These are phyloP conservation scores for Aspergillus alliaceus DNA, from an alignment of 2,329 filamentous ascomycete species.

Conservation along the genomic window DNA sequence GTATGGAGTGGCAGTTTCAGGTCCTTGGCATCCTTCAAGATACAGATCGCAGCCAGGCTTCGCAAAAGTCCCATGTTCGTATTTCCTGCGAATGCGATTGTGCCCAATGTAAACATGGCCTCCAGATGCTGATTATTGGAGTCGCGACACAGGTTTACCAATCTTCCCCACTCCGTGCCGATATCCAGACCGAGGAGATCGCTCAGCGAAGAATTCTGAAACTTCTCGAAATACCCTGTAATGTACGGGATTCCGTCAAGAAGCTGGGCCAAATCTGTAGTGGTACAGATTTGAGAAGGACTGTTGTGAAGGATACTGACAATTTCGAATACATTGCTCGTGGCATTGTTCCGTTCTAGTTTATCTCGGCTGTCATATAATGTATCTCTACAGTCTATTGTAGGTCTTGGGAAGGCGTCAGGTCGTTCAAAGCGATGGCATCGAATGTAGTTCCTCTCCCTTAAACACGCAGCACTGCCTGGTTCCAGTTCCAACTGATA, in stretches of 20 bases:
- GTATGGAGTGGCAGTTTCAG: not conserved
- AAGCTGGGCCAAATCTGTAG: not conserved
- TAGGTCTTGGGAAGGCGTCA: not conserved
- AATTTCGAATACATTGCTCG: not conserved
- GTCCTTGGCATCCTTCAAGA: not conserved
- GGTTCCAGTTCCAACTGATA: not conserved
- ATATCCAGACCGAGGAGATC: not conserved
- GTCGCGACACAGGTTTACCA: not conserved
- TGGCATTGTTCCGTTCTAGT: not conserved
- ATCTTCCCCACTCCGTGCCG: not conserved
- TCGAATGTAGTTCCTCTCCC: not conserved
- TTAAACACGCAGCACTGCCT: not conserved
- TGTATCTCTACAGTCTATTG: not conserved
- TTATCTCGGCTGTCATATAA: not conserved
- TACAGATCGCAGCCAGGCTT: not conserved
- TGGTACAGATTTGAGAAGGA: not conserved
- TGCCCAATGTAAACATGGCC: not conserved
- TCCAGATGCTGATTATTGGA: not conserved
- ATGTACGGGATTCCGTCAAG: not conserved
- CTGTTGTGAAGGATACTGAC: not conserved
- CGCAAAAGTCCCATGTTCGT: not conserved
- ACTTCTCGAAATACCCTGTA: not conserved
- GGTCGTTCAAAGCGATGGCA: not conserved
- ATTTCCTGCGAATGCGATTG: not conserved
- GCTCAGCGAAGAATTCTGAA: not conserved